Base-by-base conservation (phyloP, 2,329 filamentous ascomycete genomes). In the Curvularia eragrostidis region DNA sequence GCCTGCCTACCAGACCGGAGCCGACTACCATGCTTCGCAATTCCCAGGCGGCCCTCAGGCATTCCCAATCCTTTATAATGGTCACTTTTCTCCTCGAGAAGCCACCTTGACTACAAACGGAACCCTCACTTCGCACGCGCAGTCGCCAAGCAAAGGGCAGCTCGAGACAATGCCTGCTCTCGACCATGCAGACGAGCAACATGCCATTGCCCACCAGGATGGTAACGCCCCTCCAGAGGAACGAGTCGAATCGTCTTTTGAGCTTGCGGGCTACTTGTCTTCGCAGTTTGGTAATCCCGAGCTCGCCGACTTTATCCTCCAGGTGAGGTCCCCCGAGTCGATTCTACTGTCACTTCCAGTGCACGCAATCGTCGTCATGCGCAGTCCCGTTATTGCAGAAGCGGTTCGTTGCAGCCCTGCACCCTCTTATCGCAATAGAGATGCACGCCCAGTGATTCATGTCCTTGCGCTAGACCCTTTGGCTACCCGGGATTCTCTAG, bases 241-340 rank as follows among this genome's bases (percentile, higher is more conserved):
- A 24, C 65, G 66, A 23, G 58, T 69, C n/a, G 65, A 67, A 23
- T 66, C 66, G 3, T 62, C 67, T 2, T 70, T 73, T 24, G 72
- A 72, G 48, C 66, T 75, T n/a, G 70, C 67, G 5, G 62, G 66
- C 3, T 77, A 77, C 44, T 48, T 78, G 7, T 69, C 65, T 9
- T 61, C 69, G 3, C 69, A 75, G 30, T 75, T 77, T 48, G 73
- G 69, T 21, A 74, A 72, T 41, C 70, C 67, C 13, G 70, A 76
- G 23, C 76, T 75, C 48, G 72, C 75, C 30, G 76, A 78, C 44
- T 74, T 69, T 49, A 58, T 76, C 26, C 64, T 78, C 9, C 72
- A 77, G 50, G 59, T 78, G 41, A 70, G 69, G 24, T 70, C 69
- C 13, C 65, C 66, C 12, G 66, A 70, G 19, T 65, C 61, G 21